A percentile compares a stretch with the other conserved stretches of the same genome.
Evolutionary conservation across 352 stramenopile genomes (phyloP).

Genomic region (Pythium insidiosum): DNA sequence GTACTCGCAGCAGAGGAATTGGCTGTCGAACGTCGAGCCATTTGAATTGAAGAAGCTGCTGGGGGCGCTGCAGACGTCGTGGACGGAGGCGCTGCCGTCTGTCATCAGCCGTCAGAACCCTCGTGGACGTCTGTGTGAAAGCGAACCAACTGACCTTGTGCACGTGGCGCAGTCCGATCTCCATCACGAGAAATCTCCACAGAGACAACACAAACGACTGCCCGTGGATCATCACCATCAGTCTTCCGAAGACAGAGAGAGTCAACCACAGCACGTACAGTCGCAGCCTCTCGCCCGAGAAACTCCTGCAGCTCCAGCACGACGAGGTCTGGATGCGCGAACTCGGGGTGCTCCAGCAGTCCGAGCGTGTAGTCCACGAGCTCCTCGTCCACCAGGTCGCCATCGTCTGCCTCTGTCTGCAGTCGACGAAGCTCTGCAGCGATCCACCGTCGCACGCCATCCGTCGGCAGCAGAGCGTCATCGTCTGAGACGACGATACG

Average conservation of each 20-base stretch:
- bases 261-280: background rate
- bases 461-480: constrained; percentile 3
- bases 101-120: background rate
- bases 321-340: constrained; percentile 57
- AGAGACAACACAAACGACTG: constrained; percentile 59
- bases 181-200: constrained; percentile 68
- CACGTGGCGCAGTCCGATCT: constrained; percentile 30
- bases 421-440: constrained; percentile 31
- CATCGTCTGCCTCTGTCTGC: no score
- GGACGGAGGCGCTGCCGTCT: background rate
- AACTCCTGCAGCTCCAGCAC: constrained; percentile 66
- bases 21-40: no score
- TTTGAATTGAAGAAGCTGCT: no score
- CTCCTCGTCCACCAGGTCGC: constrained; percentile 35
- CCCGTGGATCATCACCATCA: background rate
- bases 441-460: constrained; percentile 31
- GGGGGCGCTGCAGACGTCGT: no score
- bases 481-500: constrained; percentile 20
- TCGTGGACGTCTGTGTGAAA: background rate
- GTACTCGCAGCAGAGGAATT: no score
- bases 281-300: constrained; percentile 19
- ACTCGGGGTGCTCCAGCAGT: constrained; percentile 62
- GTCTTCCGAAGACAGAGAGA: background rate
- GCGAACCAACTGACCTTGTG: background rate
- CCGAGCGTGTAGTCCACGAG: constrained; percentile 58